phyloP scores from a whole-genome alignment of 2,329 filamentous ascomycete species.

The Trichoderma breve region DNA sequence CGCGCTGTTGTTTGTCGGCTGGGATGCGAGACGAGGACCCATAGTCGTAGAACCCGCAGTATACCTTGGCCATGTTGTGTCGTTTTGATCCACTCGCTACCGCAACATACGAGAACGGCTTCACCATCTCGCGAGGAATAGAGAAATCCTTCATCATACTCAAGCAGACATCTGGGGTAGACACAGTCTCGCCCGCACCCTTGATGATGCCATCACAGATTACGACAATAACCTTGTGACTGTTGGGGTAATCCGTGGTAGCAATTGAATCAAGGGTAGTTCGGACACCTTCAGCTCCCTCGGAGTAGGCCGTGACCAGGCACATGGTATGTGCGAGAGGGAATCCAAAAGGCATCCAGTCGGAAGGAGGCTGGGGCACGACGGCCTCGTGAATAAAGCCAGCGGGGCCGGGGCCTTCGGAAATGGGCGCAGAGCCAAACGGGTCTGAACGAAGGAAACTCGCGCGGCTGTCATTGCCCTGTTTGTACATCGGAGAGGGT shows the following conservation, averaged over 20 bases:
- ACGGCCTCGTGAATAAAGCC: slow-evolving; percentile 97
- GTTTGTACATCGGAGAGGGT: slow-evolving; percentile 66
- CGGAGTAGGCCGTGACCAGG: slow-evolving; percentile 93
- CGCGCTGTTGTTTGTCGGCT: slow-evolving; percentile 84
- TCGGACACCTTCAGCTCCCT: slow-evolving; percentile 87
- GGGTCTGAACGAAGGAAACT: slow-evolving; percentile 64
- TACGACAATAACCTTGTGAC: slow-evolving; percentile 94
- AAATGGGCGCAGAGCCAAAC: slow-evolving; percentile 52
- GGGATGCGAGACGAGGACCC: slow-evolving; percentile 77
- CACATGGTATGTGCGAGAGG: slow-evolving; percentile 92
- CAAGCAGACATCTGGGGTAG: slow-evolving; percentile 86
- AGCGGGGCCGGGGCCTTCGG: slow-evolving; percentile 74
- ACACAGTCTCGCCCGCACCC: slow-evolving; percentile 80
- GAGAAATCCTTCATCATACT: slow-evolving; percentile 94
- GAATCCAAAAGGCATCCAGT: slow-evolving; percentile 97
- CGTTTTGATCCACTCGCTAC: slow-evolving; percentile 94
- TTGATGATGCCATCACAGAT: slow-evolving; percentile 98
- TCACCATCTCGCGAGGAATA: slow-evolving; percentile 74
- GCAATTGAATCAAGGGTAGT: slow-evolving; percentile 95
- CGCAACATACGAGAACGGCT: slow-evolving; percentile 92
- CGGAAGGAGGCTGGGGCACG: slow-evolving; percentile 90
- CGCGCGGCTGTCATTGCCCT: slow-evolving; percentile 59
- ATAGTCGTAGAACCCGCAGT: slow-evolving; percentile 97
- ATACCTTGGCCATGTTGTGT: slow-evolving; percentile 99
- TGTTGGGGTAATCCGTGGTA: slow-evolving; percentile 98